Evolutionary conservation across 2,329 filamentous ascomycete species (phyloP).

Genomic region (Metarhizium anisopliae): DNA sequence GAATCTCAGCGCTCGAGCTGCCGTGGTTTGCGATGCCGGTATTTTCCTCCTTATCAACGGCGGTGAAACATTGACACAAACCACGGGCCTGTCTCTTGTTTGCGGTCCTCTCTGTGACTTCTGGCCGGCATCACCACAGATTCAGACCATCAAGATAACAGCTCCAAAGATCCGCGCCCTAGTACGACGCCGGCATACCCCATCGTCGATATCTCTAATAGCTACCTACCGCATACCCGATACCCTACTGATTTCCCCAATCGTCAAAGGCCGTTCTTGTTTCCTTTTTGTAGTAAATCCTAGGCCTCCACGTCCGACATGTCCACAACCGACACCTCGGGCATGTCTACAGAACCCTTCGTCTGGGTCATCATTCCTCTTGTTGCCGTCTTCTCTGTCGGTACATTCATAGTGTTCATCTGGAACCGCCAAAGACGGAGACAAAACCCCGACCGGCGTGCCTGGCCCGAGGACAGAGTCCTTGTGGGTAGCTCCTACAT

Average conservation of each 20-base stretch:
- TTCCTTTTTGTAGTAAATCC: neutral
- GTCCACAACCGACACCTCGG: constrained; percentile 2
- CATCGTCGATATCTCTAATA: neutral
- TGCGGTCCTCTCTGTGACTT: neutral
- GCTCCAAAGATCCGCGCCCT: neutral
- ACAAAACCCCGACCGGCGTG: neutral
- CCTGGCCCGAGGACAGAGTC: constrained; percentile 1
- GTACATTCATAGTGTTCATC: constrained; percentile 7
- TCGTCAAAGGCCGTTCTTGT: neutral
- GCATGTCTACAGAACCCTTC: constrained; percentile 40
- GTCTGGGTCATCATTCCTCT: constrained; percentile 46
- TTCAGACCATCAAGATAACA: neutral
- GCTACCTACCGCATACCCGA: neutral
- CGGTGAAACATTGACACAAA: neutral
- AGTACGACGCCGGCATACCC: neutral
- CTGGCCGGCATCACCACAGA: neutral
- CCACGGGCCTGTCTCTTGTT: neutral
- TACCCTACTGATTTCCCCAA: neutral
- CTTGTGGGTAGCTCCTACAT: constrained; percentile 1
- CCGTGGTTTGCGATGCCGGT: neutral
- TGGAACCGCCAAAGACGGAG: constrained; percentile 7
- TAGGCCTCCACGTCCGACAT: neutral
- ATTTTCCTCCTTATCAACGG: neutral
- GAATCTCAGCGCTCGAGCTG: neutral
- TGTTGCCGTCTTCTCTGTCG: constrained; percentile 32